Conservation (phyloP, 441 rosid genomes). For the Viola pubescens region DNA sequence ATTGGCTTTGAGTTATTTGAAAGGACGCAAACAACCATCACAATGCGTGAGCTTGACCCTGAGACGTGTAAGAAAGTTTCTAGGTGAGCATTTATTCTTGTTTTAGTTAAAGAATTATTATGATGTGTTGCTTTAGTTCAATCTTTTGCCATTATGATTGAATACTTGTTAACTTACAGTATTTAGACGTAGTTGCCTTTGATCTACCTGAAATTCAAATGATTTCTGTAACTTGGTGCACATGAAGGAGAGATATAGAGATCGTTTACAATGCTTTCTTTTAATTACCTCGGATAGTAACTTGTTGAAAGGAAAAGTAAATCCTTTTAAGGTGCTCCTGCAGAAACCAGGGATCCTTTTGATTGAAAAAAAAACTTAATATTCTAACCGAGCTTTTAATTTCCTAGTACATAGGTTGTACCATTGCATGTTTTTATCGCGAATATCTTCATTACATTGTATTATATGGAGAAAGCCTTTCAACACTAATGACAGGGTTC, state of each 20-base stretch:
- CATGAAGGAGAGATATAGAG: not conserved
- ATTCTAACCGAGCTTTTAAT: not conserved
- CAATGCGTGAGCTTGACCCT: slow-evolving; percentile 58
- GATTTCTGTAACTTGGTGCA: not conserved
- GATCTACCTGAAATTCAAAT: not conserved
- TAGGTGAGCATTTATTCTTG: slow-evolving; percentile 32
- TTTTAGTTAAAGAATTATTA: not conserved
- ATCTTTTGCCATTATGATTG: not conserved
- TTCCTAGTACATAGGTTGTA: not conserved
- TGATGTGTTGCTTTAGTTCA: not conserved
- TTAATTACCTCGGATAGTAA: not conserved
- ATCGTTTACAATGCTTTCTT: not conserved
- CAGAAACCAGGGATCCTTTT: too few species aligned
- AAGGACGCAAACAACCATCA: slow-evolving; percentile 62
- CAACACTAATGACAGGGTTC: not conserved
- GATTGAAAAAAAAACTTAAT: too few species aligned
- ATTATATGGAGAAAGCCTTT: not conserved
- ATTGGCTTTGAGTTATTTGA: slow-evolving; percentile 69
- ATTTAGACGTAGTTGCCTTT: not conserved
- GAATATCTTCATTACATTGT: not conserved
- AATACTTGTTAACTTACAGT: not conserved
- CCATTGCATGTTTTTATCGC: not conserved
- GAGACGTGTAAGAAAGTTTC: slow-evolving; percentile 32
- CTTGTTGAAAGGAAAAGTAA: slow-evolving; percentile 1
- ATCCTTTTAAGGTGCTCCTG: not conserved